Base-by-base conservation (phyloP, 2,329 filamentous ascomycete genomes). In the Phialocephala sp. region DNA sequence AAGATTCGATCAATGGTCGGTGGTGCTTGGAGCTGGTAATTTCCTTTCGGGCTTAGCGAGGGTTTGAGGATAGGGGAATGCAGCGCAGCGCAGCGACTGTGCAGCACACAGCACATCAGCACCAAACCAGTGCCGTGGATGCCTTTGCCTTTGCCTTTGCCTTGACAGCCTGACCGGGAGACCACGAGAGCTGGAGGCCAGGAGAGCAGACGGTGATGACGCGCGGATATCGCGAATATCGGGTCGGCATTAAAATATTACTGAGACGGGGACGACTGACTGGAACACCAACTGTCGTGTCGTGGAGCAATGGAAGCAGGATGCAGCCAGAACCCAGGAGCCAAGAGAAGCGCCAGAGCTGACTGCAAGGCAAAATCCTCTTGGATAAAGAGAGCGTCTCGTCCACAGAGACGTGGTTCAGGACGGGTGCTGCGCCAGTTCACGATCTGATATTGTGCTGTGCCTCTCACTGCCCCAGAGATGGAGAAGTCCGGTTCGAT, bases 31-130 rank as follows among this genome's bases (percentile, higher is more conserved):
- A 32, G 60, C 60, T 62, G 47, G 67, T 69, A 74, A 74, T 74
- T 74, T 75, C 71, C 71, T 74, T 75, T 74, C 68, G 69, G 66
- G 66, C 14, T 68, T 72, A 72, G 72, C 69, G 71, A 73, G 27
- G 62, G 71, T 68, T 71, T 71, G 64, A 67, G 72, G 67, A 62
- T 66, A 66, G 63, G 65, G 66, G 63, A 39, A 39, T 32, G 27
- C 27, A 32, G 27, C 27, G 27, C 27, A 32, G 27, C 6, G 27
- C 27, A 32, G 27, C 27, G 27, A 32, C 27, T 3, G 27, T 32
- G 27, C 27, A 32, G 27, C 27, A 32, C 27, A 32, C 27, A 32
- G 27, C 27, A 32, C 27, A 32, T 32, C 27, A 32, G 27, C 27
- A 32, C 27, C 12, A n/a, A 6, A 1, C n/a, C 45, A 50, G 45